These are phyloP conservation scores for Grosmannia serpens DNA, from an alignment of 2,329 filamentous ascomycete genomes.

Conservation along the genomic window DNA sequence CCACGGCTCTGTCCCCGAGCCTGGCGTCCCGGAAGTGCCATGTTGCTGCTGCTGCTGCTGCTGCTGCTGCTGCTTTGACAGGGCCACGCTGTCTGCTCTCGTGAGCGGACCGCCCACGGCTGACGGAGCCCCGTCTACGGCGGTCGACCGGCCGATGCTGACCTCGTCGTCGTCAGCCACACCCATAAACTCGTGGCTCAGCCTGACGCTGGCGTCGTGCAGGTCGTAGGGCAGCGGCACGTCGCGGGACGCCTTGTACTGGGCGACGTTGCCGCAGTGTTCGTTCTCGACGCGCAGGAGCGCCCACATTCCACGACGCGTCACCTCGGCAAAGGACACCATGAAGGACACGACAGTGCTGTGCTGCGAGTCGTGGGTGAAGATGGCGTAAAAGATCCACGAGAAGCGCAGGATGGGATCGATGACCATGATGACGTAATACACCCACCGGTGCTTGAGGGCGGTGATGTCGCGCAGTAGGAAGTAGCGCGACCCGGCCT, in stretches of 20 bases:
- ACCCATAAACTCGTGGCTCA: background rate
- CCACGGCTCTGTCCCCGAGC: background rate
- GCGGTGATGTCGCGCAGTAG: slow-evolving; percentile 68
- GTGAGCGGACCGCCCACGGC: background rate
- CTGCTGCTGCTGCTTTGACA: background rate
- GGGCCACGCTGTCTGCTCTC: background rate
- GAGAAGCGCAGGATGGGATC: slow-evolving; percentile 83
- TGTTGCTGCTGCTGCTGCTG: background rate
- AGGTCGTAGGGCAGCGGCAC: slow-evolving; percentile 73
- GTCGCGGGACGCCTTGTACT: slow-evolving; percentile 82
- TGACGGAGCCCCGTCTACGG: slow-evolving; percentile 8
- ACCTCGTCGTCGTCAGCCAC: background rate
- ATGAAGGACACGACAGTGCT: slow-evolving; percentile 72
- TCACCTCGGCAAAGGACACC: slow-evolving; percentile 66
- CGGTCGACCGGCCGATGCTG: slow-evolving; percentile 13
- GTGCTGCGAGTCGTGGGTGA: slow-evolving; percentile 68
- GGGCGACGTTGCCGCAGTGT: slow-evolving; percentile 82
- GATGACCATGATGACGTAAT: slow-evolving; percentile 73
- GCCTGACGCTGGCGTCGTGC: slow-evolving; percentile 21
- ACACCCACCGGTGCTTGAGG: slow-evolving; percentile 68
- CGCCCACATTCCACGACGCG: slow-evolving; percentile 81
- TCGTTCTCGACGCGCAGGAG: slow-evolving; percentile 95
- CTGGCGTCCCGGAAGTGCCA: background rate
- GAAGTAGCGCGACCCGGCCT: slow-evolving; percentile 55
- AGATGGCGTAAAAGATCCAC: slow-evolving; percentile 91